Percentiles rank a stretch among this genome's conserved stretches.
Evolutionary conservation across 2,329 filamentous ascomycete species (phyloP).

Genomic region (Talaromyces atroroseus): DNA sequence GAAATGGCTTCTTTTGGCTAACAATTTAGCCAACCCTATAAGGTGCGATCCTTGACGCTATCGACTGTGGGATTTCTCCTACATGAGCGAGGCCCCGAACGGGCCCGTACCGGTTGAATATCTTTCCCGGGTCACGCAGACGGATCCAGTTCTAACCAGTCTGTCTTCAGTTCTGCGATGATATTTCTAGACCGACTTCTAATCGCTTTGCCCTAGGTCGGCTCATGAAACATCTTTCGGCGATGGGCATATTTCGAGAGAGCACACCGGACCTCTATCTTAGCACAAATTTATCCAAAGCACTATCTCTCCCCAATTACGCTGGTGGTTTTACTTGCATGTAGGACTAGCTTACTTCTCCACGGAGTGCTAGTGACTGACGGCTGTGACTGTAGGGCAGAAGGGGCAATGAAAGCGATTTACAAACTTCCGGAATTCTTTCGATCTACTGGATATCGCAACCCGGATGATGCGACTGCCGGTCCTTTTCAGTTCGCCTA

Average conservation of each 20-base stretch:
- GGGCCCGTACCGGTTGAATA: too few relatives aligned
- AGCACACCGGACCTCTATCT: conserved; percentile 28
- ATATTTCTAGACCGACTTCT: not conserved
- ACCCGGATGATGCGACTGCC: not conserved
- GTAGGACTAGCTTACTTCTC: conserved; percentile 15
- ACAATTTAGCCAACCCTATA: not conserved
- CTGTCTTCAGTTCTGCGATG: too few relatives aligned
- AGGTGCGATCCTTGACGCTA: not conserved
- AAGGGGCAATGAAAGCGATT: too few relatives aligned
- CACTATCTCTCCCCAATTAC: conserved; percentile 21
- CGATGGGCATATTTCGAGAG: conserved; percentile 32
- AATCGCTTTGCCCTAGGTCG: conserved; percentile 18
- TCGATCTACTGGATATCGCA: not conserved
- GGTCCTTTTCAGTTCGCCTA: conserved; percentile 1
- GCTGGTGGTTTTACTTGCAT: conserved; percentile 23
- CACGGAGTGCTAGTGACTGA: too few relatives aligned
- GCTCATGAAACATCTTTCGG: conserved; percentile 30
- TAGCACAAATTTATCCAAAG: conserved; percentile 27
- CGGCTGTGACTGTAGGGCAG: too few relatives aligned
- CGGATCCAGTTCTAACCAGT: too few relatives aligned
- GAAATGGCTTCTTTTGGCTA: too few relatives aligned
- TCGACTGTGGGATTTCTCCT: not conserved
- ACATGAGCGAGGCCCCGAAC: too few relatives aligned
- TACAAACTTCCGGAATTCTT: not conserved
- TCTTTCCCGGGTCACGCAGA: too few relatives aligned